Evolutionary conservation across 352 stramenopile species (phyloP), one percentile per base, ranked within the genome.

Genomic region (Pythium volutum): DNA sequence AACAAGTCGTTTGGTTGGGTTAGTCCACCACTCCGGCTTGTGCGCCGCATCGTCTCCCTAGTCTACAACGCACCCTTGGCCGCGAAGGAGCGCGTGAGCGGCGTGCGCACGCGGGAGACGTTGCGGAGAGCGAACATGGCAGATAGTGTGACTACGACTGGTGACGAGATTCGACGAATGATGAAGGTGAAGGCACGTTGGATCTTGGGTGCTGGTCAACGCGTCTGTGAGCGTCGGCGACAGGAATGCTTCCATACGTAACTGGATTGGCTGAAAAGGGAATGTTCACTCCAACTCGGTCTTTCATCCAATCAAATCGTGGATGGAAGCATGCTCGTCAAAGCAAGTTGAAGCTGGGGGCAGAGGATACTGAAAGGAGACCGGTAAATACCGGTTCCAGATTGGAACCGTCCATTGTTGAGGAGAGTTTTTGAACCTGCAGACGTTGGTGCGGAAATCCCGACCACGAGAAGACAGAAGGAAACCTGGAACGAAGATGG

Each of bases 311-410:
- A 60, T 59, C 39, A 18, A 39, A 55, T 38, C 0, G 14, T 26
- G 16, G 20, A 36, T 47, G 51, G 51, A 48, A 36, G 51, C 36
- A 57, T 57, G n/a, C 51, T 27, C 16, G 42, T 57, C 14, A 34
- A 34, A 5, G 34, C 47, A 67, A 64, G 54, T 74, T 70, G 62
- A 67, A 67, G 62, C 55, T 67, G 31, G 48, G 46, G 87, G 88
- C 67, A 91, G n/a, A n/a, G n/a, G n/a, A n/a, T n/a, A n/a, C n/a
- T n/a, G 89, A 55, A 71, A 87, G 47, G 79, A 89, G 46, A 91
- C 33, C 33, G 33, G 33, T 38, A 38, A 12, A 38, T 14, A 38
- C 33, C 33, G 33, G 33, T 38, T 38, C 33, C n/a, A n/a, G n/a
- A n/a, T n/a, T n/a, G n/a, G n/a, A n/a, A n/a, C n/a, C n/a, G n/a